Conservation (phyloP, 2,329 filamentous ascomycete species). For the Botrytis byssoidea region DNA sequence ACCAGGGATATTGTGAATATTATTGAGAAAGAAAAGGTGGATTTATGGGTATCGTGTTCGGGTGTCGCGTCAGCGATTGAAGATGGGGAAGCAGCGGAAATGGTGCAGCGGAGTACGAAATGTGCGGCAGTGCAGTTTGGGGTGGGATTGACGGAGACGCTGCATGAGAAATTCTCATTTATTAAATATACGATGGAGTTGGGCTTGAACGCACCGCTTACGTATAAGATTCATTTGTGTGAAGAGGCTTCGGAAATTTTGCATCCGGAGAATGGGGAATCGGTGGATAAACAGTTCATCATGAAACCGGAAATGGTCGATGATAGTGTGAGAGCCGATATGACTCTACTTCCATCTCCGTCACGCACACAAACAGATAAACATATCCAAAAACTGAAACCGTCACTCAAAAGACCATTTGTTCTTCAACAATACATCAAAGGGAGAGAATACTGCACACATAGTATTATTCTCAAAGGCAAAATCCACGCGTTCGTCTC, state of each 20-base stretch:
- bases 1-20: constrained; percentile 56
- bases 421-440: constrained; percentile 67
- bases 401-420: constrained; percentile 49
- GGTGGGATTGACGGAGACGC: constrained; percentile 51
- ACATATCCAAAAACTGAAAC: constrained; percentile 52
- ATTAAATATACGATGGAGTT: constrained; percentile 55
- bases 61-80: constrained; percentile 49
- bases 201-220: constrained; percentile 54
- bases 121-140: constrained; percentile 66
- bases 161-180: constrained; percentile 63
- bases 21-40: constrained; percentile 57
- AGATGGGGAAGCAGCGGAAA: constrained; percentile 63
- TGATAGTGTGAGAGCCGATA: constrained; percentile 56
- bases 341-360: constrained; percentile 62
- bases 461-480: constrained; percentile 65
- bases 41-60: constrained; percentile 68
- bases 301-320: constrained; percentile 19
- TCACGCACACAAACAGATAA: constrained; percentile 52
- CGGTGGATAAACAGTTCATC: constrained; percentile 4
- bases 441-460: constrained; percentile 68
- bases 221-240: constrained; percentile 51
- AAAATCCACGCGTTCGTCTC: constrained; percentile 64
- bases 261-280: constrained; percentile 34
- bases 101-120: constrained; percentile 54
- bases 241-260: constrained; percentile 55